phyloP scores from a whole-genome alignment of 1,284 basidiomycete species.

The Irpex rosettiformis region DNA sequence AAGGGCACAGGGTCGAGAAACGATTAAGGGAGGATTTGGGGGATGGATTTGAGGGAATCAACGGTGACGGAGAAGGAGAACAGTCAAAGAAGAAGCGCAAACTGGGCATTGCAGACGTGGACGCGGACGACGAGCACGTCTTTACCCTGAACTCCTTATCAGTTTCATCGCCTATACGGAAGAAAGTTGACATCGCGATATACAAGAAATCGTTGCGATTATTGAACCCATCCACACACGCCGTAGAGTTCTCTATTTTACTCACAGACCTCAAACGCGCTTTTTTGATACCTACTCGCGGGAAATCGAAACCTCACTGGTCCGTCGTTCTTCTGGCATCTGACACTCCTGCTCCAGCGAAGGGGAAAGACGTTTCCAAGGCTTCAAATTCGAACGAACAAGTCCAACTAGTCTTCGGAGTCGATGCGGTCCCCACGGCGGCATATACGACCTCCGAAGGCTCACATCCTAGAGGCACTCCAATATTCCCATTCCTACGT shows the following conservation, averaged over 20 bases:
- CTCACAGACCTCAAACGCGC: constrained; percentile 46
- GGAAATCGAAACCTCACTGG: constrained; percentile 65
- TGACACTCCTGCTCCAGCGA: constrained; percentile 36
- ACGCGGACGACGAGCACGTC: constrained; percentile 36
- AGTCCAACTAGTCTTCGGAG: constrained; percentile 56
- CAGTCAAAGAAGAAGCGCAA: constrained; percentile 7
- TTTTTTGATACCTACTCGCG: constrained; percentile 65
- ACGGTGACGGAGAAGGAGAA: neutral
- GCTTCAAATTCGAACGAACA: constrained; percentile 22
- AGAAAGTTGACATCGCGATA: constrained; percentile 62
- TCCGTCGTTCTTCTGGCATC: constrained; percentile 55
- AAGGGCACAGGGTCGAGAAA: constrained; percentile 15
- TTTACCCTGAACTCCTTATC: constrained; percentile 60
- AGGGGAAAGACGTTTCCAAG: constrained; percentile 31
- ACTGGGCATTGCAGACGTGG: neutral
- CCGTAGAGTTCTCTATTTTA: constrained; percentile 44
- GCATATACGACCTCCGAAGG: constrained; percentile 38
- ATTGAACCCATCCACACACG: constrained; percentile 41
- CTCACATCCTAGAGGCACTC: constrained; percentile 45
- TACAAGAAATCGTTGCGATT: constrained; percentile 46
- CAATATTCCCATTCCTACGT: constrained; percentile 45
- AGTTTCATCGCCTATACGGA: constrained; percentile 62
- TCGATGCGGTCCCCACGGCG: constrained; percentile 49
- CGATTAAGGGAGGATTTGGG: constrained; percentile 21
- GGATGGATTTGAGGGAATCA: neutral